Base-by-base conservation (phyloP, 805 yeast species). In the Lachancea lanzarotensis region DNA sequence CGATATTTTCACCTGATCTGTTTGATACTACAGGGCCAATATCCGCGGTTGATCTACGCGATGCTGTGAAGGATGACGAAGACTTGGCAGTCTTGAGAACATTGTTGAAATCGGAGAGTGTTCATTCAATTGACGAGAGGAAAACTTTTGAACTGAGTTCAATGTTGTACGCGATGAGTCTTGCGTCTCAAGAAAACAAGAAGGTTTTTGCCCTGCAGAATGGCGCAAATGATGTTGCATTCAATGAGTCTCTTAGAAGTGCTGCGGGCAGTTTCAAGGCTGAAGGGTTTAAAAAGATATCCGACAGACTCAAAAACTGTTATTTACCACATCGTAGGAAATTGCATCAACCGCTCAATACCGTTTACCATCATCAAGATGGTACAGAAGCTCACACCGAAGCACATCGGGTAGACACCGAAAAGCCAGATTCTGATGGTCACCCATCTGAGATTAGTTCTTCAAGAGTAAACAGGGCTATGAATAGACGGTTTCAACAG, bases 401-500 rank as follows among this genome's bases (percentile, higher is more conserved):
- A 11, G 19, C 46, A 13, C 48, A 42, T 20, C 45, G 52, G 19
- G 57, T 54, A 35, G 60, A 55, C 13, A 47, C 59, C 1, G 50
- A 45, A 13, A 48, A 49, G 12, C 35, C 50, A 4, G 65, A 60
- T 7, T 22, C 35, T 7, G 52, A 46, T 15, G 42, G 41, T 30
- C 42, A 40, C 42, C 35, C 41, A 27, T 52, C 50, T 53, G 72
- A 68, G 45, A 60, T 74, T 9, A 82, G 82, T 49, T 83, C 89
- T 48, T 86, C 95, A 3, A 79, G 96, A 58, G 84, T 82, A 43
- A 88, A 84, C 59, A 77, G 96, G 58, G 95, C 93, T 13, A 81
- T 82, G 53, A 86, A 85, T 57, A 79, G 96, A 67, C 75, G 96
- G 51, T 82, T 85, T 57, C 96, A 85, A 3, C 96, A 93, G 20